A percentile compares a stretch with the other conserved stretches of the same genome.
These are phyloP conservation scores for Mucor piriformis DNA, from an alignment of 371 early-diverging fungal genomes.

Conservation along the genomic window DNA sequence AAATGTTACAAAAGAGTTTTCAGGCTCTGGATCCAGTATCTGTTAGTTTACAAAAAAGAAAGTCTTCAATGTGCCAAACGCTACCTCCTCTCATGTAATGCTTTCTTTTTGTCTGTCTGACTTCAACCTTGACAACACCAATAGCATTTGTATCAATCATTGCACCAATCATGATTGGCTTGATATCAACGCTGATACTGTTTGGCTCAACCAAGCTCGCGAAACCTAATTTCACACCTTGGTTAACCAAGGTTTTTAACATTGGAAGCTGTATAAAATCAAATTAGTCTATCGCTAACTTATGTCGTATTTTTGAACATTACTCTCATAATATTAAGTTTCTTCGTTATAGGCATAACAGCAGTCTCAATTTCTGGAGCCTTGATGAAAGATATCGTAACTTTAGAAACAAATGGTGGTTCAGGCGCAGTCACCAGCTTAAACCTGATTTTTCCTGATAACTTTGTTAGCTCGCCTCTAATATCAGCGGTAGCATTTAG, in stretches of 20 bases:
- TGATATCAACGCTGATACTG: constrained; percentile 33
- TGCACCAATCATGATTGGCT: constrained; percentile 25
- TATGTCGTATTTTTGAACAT: too few relatives aligned
- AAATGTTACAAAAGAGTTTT: constrained; percentile 34
- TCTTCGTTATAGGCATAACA: constrained; percentile 40
- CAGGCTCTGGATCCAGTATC: constrained; percentile 23
- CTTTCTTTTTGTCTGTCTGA: constrained; percentile 16
- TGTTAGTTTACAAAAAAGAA: neutral
- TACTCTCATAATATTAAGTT: constrained; percentile 42
- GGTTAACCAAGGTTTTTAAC: constrained; percentile 33
- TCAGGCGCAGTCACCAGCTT: constrained; percentile 37
- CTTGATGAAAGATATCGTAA: constrained; percentile 34
- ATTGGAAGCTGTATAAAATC: constrained; percentile 25
- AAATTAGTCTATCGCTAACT: neutral
- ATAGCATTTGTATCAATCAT: constrained; percentile 30
- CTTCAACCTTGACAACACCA: constrained; percentile 35
- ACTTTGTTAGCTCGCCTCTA: constrained; percentile 32
- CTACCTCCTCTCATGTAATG: neutral
- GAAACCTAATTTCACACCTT: constrained; percentile 39
- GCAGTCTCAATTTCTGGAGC: constrained; percentile 36
- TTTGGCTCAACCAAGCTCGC: constrained; percentile 36
- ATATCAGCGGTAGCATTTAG: constrained; percentile 37
- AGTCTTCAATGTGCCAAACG: too few relatives aligned
- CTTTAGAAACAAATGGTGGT: constrained; percentile 38
- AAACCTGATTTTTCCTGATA: constrained; percentile 36